These are phyloP conservation scores for Takakia lepidozioides DNA, from an alignment of 225 moss, liverwort and hornwort species.

Conservation along the genomic window DNA sequence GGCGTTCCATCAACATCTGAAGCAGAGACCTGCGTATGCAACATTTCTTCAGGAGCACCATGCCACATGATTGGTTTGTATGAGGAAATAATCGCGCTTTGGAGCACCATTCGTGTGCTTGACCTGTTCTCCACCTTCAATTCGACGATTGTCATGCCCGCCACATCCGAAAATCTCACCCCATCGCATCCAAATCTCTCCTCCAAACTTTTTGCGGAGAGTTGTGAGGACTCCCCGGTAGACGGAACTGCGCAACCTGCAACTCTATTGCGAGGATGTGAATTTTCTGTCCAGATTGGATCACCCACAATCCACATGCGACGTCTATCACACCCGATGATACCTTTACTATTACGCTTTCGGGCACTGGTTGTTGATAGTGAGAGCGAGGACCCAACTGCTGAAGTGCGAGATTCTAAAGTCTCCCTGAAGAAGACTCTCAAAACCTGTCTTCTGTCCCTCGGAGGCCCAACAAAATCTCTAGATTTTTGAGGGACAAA, in stretches of 20 bases:
- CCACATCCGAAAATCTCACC: constrained; percentile 53
- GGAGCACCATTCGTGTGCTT: constrained; percentile 43
- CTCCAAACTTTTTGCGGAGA: constrained; percentile 33
- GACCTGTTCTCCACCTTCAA: constrained; percentile 52
- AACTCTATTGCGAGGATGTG: too few species aligned
- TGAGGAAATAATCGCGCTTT: constrained; percentile 47
- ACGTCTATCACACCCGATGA: too few species aligned
- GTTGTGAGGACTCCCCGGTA: constrained; percentile 4
- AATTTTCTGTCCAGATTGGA: too few species aligned
- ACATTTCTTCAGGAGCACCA: constrained; percentile 60
- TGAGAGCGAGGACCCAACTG: too few species aligned
- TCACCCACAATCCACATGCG: too few species aligned
- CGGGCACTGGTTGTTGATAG: too few species aligned
- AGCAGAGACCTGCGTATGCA: constrained; percentile 33
- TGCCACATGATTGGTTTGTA: constrained; percentile 80
- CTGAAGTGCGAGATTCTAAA: too few species aligned
- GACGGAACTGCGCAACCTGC: constrained; percentile 10
- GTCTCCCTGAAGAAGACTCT: too few species aligned
- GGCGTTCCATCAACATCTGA: constrained; percentile 8
- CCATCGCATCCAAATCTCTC: constrained; percentile 49
- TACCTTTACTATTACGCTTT: too few species aligned
- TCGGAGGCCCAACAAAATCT: too few species aligned
- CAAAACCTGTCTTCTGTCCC: too few species aligned
- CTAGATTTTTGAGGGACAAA: too few species aligned
- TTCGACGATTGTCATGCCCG: constrained; percentile 36